Percentiles rank a stretch among this genome's conserved stretches.
phyloP scores from a whole-genome alignment of 192 early-diverging fungal species.

The Coemansia asiatica region DNA sequence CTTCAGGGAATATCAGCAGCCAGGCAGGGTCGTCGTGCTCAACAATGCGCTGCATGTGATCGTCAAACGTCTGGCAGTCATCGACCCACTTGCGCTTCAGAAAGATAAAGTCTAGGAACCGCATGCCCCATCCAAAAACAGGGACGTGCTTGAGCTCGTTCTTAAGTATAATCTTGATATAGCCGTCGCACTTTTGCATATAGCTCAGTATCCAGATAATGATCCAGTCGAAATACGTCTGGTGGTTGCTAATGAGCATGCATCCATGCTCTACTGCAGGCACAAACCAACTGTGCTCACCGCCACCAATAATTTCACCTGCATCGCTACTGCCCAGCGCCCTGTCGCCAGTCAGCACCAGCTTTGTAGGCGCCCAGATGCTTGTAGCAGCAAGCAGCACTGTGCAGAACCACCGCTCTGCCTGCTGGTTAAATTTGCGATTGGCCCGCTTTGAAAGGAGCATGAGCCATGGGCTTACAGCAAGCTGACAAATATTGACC shows the following conservation, averaged over 20 bases:
- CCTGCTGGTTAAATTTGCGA: slow-evolving; percentile 55
- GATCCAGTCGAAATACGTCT: slow-evolving; percentile 57
- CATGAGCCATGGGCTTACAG: slow-evolving; percentile 33
- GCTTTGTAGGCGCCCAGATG: slow-evolving; percentile 51
- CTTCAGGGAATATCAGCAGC: slow-evolving; percentile 96
- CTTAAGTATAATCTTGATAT: slow-evolving; percentile 91
- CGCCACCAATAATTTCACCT: slow-evolving; percentile 16
- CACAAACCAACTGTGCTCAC: slow-evolving; percentile 33
- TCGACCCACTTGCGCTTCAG: slow-evolving; percentile 82
- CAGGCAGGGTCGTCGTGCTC: slow-evolving; percentile 70
- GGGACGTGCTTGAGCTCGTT: slow-evolving; percentile 78
- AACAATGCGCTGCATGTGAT: slow-evolving; percentile 60
- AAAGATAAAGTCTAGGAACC: slow-evolving; percentile 92
- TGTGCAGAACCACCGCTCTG: slow-evolving; percentile 52
- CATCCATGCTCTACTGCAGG: slow-evolving; percentile 45
- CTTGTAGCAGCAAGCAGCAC: slow-evolving; percentile 40
- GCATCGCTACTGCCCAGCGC: slow-evolving; percentile 35
- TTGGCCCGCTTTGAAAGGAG: slow-evolving; percentile 17
- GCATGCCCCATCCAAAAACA: slow-evolving; percentile 87
- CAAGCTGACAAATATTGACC: slow-evolving; percentile 51
- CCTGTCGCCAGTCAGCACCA: slow-evolving; percentile 53
- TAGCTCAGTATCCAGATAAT: slow-evolving; percentile 62
- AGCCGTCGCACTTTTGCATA: slow-evolving; percentile 70
- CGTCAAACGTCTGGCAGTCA: slow-evolving; percentile 65
- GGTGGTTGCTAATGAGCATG: slow-evolving; percentile 52